Base-by-base conservation (phyloP, 169 alveolate genomes). In the Pseudocohnilembus persalinus region DNA sequence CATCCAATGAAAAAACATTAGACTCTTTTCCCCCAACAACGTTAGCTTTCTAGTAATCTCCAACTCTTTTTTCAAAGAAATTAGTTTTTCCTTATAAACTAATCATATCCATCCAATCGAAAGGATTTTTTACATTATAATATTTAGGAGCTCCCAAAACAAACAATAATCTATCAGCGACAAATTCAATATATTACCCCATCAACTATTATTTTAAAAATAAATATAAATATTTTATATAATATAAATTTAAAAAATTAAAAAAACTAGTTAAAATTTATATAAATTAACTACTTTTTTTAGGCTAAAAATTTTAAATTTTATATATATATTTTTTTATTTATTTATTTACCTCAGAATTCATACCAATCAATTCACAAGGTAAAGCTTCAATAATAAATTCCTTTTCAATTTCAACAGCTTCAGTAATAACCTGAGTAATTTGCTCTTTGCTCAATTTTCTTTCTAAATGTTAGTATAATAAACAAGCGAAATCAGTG, bases 21-120 rank as follows among this genome's bases (percentile, higher is more conserved):
- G 92, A 96, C 31, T 90, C 95, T 65, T 95, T 92, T 24, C 89
- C 87, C 35, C 85, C 95, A 99, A 98, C 97, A 74, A 98, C 99
- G 20, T 99, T 99, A 26, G 99, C 98, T 96, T 98, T 98, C 90
- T 98, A 99, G 91, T 99, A 99, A 82, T 99, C 99, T 27, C 99
- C 99, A 29, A 98, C 99, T 78, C 99, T 92, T 92, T 98, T 98
- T 93, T 99, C 99, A 89, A 99, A 99, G 97, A 99, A 99, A 94
- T 99, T 99, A 81, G 99, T 99, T 90, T 99, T 99, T 76, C 99
- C 99, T 93, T 97, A 98, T 31, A 99, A 94, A 15, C 99, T 98
- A 79, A 99, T 99, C 96, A 99, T 95, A 83, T 99, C 99, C 99
- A 98, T 98, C 99, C 99, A 99, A 88, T 98, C 99, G 89, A 98